Percentiles rank a stretch among this genome's conserved stretches.
These are phyloP conservation scores for Cyberlindnera xishuangbannaensis DNA, from an alignment of 805 yeast genomes.

Conservation along the genomic window DNA sequence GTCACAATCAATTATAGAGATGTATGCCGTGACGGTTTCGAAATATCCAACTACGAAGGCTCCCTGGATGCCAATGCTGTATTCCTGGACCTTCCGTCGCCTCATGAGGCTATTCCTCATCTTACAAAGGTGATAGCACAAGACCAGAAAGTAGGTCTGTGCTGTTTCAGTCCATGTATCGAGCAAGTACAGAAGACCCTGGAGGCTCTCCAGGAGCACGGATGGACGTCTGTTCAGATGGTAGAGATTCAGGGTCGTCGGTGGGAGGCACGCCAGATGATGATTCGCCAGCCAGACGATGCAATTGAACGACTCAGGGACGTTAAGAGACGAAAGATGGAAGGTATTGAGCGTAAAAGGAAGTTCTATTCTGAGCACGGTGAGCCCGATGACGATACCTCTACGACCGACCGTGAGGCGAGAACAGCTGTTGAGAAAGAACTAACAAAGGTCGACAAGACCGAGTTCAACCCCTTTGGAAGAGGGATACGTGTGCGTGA, in stretches of 20 bases:
- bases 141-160: slow-evolving; percentile 55
- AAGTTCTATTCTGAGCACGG: slow-evolving; percentile 26
- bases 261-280: slow-evolving; percentile 86
- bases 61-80: slow-evolving; percentile 61
- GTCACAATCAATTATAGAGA: slow-evolving; percentile 83
- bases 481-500: slow-evolving; percentile 78
- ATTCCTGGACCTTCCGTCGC: slow-evolving; percentile 91
- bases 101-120: slow-evolving; percentile 92
- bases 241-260: slow-evolving; percentile 81
- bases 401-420: slow-evolving; percentile 22
- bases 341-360: slow-evolving; percentile 53
- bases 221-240: slow-evolving; percentile 87
- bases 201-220: slow-evolving; percentile 61
- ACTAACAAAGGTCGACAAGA: slow-evolving; percentile 30
- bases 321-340: slow-evolving; percentile 64
- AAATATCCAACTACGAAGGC: slow-evolving; percentile 34
- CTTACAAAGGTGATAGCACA: slow-evolving; percentile 49
- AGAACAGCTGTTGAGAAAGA: slow-evolving; percentile 21
- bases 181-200: slow-evolving; percentile 93
- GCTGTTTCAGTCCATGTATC: slow-evolving; percentile 97
- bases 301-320: slow-evolving; percentile 75
- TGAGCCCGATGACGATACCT: slow-evolving; percentile 19
- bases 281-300: slow-evolving; percentile 78
- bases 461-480: slow-evolving; percentile 88
- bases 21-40: slow-evolving; percentile 86